Evolutionary conservation across 208 protist genomes (phyloP).

Genomic region (Strigomonas culicis): DNA sequence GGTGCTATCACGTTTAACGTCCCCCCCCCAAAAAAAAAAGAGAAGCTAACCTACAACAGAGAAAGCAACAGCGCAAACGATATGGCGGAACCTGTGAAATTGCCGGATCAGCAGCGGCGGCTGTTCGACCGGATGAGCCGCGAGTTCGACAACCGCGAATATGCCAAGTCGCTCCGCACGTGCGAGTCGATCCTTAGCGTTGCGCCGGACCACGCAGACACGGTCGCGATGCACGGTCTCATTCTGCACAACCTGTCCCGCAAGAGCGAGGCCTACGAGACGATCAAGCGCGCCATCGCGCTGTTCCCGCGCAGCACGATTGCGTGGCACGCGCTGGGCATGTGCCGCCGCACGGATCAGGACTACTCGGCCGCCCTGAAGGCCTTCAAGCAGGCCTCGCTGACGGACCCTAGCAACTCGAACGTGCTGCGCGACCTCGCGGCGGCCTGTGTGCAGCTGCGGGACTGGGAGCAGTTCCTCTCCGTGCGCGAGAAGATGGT

Average conservation of each 20-base stretch:
- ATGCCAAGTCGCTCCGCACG: constrained; percentile 71
- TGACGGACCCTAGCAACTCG: constrained; percentile 69
- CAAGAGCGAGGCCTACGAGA: constrained; percentile 65
- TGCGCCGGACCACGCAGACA: constrained; percentile 73
- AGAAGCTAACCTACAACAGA: no score
- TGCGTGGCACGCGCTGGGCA: constrained; percentile 94
- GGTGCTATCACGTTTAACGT: no score
- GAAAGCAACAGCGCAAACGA: no score
- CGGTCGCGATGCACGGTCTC: constrained; percentile 76
- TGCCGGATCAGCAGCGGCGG: constrained; percentile 56
- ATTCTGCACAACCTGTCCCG: constrained; percentile 66
- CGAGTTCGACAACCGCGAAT: constrained; percentile 76
- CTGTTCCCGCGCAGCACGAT: constrained; percentile 65
- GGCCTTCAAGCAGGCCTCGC: constrained; percentile 86
- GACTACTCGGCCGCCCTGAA: constrained; percentile 91
- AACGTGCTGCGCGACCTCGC: constrained; percentile 91
- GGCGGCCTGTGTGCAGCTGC: constrained; percentile 86
- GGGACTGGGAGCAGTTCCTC: constrained; percentile 90
- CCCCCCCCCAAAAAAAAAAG: no score
- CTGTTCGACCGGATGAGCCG: constrained; percentile 74
- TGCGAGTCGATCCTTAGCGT: constrained; percentile 68
- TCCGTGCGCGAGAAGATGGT: constrained; percentile 87
- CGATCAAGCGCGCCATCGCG: constrained; percentile 54
- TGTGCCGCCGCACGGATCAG: constrained; percentile 88
- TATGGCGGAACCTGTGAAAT: not conserved